A percentile compares a stretch with the other conserved stretches of the same genome.
Evolutionary conservation across 2,329 filamentous ascomycete species (phyloP).

Genomic region (Colletotrichum spaethianum): DNA sequence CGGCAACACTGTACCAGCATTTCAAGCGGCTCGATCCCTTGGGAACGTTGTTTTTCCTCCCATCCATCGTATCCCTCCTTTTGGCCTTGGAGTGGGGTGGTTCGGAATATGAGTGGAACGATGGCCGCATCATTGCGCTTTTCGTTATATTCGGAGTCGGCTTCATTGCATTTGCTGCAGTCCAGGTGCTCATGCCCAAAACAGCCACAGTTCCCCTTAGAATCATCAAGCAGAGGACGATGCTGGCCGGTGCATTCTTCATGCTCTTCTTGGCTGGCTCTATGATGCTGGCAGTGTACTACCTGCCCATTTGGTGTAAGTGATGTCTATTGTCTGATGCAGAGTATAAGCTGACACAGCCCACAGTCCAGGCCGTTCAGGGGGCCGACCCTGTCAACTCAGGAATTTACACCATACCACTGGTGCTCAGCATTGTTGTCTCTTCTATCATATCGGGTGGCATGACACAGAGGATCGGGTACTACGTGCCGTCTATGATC

Average conservation of each 20-base stretch:
- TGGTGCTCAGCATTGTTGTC: constrained; percentile 69
- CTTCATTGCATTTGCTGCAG: constrained; percentile 61
- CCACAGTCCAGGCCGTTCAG: constrained; percentile 68
- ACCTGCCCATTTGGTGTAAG: constrained; percentile 69
- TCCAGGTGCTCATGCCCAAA: constrained; percentile 68
- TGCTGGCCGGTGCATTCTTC: constrained; percentile 62
- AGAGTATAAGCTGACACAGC: constrained; percentile 30
- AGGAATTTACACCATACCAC: constrained; percentile 70
- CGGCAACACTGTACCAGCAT: constrained; percentile 56
- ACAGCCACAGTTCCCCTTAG: constrained; percentile 70
- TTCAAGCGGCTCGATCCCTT: constrained; percentile 70
- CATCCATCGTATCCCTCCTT: constrained; percentile 71
- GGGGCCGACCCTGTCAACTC: constrained; percentile 66
- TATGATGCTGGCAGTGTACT: constrained; percentile 70
- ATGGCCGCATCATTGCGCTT: constrained; percentile 67
- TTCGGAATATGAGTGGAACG: constrained; percentile 65
- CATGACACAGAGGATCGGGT: constrained; percentile 67
- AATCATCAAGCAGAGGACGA: constrained; percentile 69
- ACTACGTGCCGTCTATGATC: constrained; percentile 73
- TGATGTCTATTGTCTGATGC: constrained; percentile 27
- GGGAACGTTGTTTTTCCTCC: constrained; percentile 72
- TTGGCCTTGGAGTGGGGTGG: constrained; percentile 77
- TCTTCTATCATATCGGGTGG: constrained; percentile 64
- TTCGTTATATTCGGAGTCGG: constrained; percentile 65
- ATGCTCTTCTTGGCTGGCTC: constrained; percentile 63